Evolutionary conservation across 2,329 filamentous ascomycete genomes (phyloP).

Genomic region (Rutstroemia sp.): DNA sequence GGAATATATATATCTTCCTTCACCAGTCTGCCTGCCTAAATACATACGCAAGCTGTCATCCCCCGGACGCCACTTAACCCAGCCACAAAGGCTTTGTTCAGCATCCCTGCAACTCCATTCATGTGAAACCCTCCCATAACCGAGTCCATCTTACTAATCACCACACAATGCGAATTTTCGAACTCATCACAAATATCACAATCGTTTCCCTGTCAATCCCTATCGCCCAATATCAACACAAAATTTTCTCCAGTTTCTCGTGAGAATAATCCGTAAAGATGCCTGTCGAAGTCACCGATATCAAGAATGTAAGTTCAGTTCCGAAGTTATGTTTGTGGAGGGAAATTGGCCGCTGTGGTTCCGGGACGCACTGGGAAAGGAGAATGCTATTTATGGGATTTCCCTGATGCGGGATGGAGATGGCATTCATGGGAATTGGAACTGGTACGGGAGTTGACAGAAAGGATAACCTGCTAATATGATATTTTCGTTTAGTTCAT

Average conservation of each 20-base stretch:
- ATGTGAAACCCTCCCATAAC: slow-evolving; percentile 7
- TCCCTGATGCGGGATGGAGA: neutral
- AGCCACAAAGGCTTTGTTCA: neutral
- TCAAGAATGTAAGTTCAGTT: slow-evolving; percentile 63
- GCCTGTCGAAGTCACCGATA: slow-evolving; percentile 96
- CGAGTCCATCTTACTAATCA: slow-evolving; percentile 13
- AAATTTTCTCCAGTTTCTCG: slow-evolving; percentile 15
- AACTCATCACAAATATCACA: slow-evolving; percentile 8
- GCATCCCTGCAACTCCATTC: neutral
- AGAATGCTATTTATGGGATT: no score
- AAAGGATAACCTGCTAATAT: slow-evolving; percentile 6
- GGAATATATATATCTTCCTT: neutral
- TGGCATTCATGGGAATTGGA: neutral
- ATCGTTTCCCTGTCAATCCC: slow-evolving; percentile 6
- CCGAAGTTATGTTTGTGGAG: neutral
- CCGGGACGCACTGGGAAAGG: neutral
- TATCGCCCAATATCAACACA: slow-evolving; percentile 6
- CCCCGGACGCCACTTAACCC: neutral
- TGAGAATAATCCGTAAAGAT: slow-evolving; percentile 61
- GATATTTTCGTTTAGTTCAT: slow-evolving; percentile 64
- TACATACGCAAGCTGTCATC: neutral
- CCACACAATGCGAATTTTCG: slow-evolving; percentile 11
- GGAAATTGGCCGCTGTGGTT: neutral
- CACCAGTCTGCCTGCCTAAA: neutral
- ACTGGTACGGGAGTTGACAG: neutral